Evolutionary conservation across 352 stramenopile species (phyloP).

Genomic region (Thraustochytrium sp.): DNA sequence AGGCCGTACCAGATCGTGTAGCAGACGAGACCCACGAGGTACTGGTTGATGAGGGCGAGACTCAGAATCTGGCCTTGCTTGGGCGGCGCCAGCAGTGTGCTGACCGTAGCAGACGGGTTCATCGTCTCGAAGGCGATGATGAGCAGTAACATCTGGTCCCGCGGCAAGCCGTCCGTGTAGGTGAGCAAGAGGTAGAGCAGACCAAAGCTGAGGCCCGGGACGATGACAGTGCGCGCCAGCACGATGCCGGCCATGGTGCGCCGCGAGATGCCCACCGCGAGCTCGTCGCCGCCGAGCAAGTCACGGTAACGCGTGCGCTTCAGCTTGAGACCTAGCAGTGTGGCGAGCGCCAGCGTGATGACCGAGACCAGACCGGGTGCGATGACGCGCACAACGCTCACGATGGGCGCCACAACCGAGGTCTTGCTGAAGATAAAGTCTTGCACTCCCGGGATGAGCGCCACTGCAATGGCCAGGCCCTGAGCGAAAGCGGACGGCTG

Average conservation of each 20-base stretch:
- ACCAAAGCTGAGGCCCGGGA: neutral
- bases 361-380: neutral
- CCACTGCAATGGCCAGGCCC: neutral
- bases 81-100: neutral
- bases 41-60: too few relatives aligned
- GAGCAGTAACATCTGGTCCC: neutral
- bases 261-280: neutral
- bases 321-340: neutral
- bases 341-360: neutral
- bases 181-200: neutral
- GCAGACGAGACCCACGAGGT: too few relatives aligned
- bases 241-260: neutral
- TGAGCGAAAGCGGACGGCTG: neutral
- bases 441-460: neutral
- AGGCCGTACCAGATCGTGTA: too few relatives aligned
- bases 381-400: neutral
- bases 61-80: conserved; percentile 12
- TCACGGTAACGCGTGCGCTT: neutral
- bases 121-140: neutral
- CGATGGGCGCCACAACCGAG: neutral
- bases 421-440: neutral
- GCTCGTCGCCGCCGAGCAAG: neutral
- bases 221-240: neutral
- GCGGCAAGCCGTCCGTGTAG: neutral
- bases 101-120: neutral